Base-by-base conservation (phyloP, 2,329 filamentous ascomycete species). In the Ophidiomyces ophidiicola region DNA sequence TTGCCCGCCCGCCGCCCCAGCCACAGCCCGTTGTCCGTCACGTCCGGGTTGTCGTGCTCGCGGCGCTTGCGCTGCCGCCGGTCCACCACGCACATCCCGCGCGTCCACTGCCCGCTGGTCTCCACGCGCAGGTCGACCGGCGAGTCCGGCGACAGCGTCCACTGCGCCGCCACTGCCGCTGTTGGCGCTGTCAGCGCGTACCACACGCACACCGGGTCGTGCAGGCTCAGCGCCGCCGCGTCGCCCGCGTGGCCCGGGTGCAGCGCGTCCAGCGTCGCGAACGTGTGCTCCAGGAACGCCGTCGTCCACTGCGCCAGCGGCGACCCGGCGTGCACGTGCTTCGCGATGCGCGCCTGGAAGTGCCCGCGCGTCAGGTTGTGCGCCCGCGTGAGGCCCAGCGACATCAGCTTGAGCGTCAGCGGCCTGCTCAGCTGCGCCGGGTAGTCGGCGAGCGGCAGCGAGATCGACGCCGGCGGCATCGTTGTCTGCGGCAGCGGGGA, bases 81-180 rank as follows among this genome's bases (percentile, higher is more conserved):
- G 66, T 98, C 90, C 28, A 86, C 68, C 21, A 96, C 71, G 54
- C 86, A 87, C 78, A 90, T 87, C 1, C 90, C 88, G 41, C 84
- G 71, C 32, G 87, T 93, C 90, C 90, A 98, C 65, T 96, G 90
- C 1, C 88, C 90, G 2, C 74, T 66, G 0, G 86, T 92, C 63
- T 98, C 90, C 28, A 98, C 69, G 14, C 90, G 73, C 41, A 98
- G 80, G 57, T 98, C 90, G 59, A 93, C 81, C 0, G 68, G 75
- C 42, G 58, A 63, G 28, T 70, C 66, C 10, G 64, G 58, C 1
- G 72, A 67, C 11, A 71, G 45, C 40, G 49, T 53, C 62, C 63
- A 66, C 42, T 59, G 54, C 14, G 20, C 23, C 6, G 32, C 29
- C 7, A 60, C 56, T 2, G 55, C 47, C n/a, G n/a, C n/a, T n/a